A percentile compares a stretch with the other conserved stretches of the same genome.
Evolutionary conservation across 1,284 basidiomycete species (phyloP).

Genomic region (Moesziomyces sp.): DNA sequence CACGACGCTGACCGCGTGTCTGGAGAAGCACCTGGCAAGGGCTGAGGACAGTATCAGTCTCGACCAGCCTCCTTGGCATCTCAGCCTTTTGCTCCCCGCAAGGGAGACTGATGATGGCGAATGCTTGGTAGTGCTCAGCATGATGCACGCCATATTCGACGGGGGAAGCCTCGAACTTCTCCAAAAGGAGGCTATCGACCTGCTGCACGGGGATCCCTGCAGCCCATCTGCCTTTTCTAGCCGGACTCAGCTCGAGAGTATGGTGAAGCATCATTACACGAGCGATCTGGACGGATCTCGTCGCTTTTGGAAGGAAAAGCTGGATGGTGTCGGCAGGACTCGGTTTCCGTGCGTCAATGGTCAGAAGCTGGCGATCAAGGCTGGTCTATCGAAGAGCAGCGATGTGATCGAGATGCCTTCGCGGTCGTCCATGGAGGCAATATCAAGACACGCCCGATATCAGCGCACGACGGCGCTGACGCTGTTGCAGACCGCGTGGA

Average conservation of each 20-base stretch:
- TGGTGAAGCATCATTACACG: constrained; percentile 14
- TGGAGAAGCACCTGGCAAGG: constrained; percentile 5
- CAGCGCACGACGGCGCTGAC: constrained; percentile 6
- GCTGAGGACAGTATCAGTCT: constrained; percentile 8
- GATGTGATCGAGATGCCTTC: constrained; percentile 11
- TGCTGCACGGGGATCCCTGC: not conserved
- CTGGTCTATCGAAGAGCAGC: not conserved
- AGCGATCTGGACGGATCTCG: constrained; percentile 14
- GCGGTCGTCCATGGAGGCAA: constrained; percentile 10
- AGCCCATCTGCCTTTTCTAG: not conserved
- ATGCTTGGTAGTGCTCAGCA: constrained; percentile 9
- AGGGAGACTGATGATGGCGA: not conserved
- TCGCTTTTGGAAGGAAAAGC: constrained; percentile 11
- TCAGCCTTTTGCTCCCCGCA: constrained; percentile 8
- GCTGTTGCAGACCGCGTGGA: constrained; percentile 19
- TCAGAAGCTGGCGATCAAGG: constrained; percentile 2
- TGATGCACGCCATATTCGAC: constrained; percentile 34
- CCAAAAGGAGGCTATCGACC: constrained; percentile 3
- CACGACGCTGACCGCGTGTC: not conserved
- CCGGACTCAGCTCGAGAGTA: constrained; percentile 2
- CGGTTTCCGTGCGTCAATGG: constrained; percentile 18
- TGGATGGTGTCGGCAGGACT: constrained; percentile 9
- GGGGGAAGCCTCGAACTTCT: constrained; percentile 24
- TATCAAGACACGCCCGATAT: constrained; percentile 6
- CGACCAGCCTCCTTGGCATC: constrained; percentile 18